Evolutionary conservation across 495 filamentous ascomycete genomes (phyloP), one percentile per base, ranked within the genome.

Genomic region (Platismatia glauca): DNA sequence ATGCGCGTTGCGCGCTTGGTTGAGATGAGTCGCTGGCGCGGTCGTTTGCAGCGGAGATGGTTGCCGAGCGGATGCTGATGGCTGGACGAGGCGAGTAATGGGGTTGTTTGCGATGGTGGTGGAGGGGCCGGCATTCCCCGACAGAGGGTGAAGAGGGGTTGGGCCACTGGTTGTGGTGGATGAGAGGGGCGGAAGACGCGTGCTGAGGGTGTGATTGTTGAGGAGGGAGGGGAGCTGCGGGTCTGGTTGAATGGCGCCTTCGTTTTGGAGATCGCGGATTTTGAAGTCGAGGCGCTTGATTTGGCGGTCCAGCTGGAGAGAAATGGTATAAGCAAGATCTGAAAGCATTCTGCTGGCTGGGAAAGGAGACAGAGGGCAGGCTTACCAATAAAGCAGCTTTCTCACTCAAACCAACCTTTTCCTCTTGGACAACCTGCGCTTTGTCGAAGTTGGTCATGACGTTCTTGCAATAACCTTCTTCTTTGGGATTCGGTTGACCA

Each of bases 241-340:
- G 67, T 96, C 91, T 82, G 27, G 83, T 76, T 72, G 56, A 4
- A 97, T 88, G 56, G 91, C 83, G 68, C 84, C 85, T 63, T 92
- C 86, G 65, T 88, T 90, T 70, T 87, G 83, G 35, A 97, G 79
- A 66, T 87, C 82, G 55, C 90, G 90, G 70, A 98, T 88, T 68
- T 93, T 90, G 62, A 86, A 73, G 71, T 98, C 95, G 57, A 98
- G 81, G 55, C 86, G 84, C 66, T 89, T 90, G 70, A 93, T 82
- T 69, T 97, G 91, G 38, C 94, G 90, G 74, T 97, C 94, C 58
- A 96, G 78, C 60, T 57, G 37, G 50, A 33, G 39, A 29, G 48
- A n/a, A 20, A 29, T 20, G 8, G 27, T 61, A 3, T 64, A 77
- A 48, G 67, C 38, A 60, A 61, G 48, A 52, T 29, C n/a, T 24